Evolutionary conservation across 768 basidiomycete species (phyloP).

Genomic region (Chlorophyllum brunneum): DNA sequence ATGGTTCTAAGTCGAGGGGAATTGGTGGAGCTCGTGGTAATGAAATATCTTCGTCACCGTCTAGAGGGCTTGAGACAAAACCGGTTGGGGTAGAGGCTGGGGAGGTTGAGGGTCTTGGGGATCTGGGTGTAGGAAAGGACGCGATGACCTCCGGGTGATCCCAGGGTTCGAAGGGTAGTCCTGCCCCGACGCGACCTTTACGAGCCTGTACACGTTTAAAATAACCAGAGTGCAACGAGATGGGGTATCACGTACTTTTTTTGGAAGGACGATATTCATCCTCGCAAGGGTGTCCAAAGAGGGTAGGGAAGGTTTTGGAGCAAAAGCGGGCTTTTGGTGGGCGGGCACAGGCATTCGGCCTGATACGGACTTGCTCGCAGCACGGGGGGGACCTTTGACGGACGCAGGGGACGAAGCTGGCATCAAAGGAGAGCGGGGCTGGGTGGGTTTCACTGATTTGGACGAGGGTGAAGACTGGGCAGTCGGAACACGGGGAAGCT

Average conservation of each 20-base stretch:
- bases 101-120: not conserved
- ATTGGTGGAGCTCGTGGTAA: not conserved
- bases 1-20: not conserved
- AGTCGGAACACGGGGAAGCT: conserved; percentile 11
- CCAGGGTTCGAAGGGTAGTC: conserved; percentile 54
- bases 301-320: conserved; percentile 47
- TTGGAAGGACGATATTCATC: conserved; percentile 43
- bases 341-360: conserved; percentile 26
- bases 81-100: not conserved
- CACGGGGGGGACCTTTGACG: conserved; percentile 7
- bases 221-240: conserved; percentile 6
- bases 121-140: not conserved
- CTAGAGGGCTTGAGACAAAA: not conserved
- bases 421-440: conserved; percentile 26
- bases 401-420: conserved; percentile 13
- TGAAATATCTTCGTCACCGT: not conserved
- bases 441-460: conserved; percentile 6
- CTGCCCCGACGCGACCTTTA: conserved; percentile 48
- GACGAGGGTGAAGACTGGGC: conserved; percentile 16
- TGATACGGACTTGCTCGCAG: conserved; percentile 5
- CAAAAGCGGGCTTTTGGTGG: conserved; percentile 44
- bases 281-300: conserved; percentile 45
- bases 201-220: conserved; percentile 34
- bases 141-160: conserved; percentile 27
- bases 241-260: conserved; percentile 33